Evolutionary conservation across 2,329 filamentous ascomycete species (phyloP).

Genomic region (Coleophoma cylindrospora): DNA sequence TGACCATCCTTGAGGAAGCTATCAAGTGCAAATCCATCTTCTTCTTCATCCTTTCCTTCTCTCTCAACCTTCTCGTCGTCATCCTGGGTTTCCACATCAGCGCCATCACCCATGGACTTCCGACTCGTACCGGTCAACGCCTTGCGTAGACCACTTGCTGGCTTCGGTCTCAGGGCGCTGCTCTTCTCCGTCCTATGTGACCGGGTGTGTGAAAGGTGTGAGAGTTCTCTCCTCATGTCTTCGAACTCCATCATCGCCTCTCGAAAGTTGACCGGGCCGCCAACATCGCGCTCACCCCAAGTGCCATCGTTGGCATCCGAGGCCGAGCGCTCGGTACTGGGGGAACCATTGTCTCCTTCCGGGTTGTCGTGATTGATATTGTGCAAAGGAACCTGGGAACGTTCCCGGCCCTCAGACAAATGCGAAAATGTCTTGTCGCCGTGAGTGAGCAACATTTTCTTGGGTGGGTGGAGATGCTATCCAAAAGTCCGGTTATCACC

Average conservation of each 20-base stretch:
- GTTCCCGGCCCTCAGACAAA: neutral
- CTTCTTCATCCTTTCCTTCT: slow-evolving; percentile 36
- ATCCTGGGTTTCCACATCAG: slow-evolving; percentile 15
- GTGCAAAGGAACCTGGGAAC: neutral
- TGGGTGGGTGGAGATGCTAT: no score
- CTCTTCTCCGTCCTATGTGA: slow-evolving; percentile 11
- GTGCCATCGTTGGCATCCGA: slow-evolving; percentile 35
- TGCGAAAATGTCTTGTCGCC: no score
- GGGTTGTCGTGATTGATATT: neutral
- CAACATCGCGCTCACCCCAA: slow-evolving; percentile 58
- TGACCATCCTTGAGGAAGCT: slow-evolving; percentile 70
- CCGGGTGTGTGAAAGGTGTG: slow-evolving; percentile 40
- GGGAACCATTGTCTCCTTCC: no score
- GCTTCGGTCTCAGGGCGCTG: neutral
- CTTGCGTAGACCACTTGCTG: slow-evolving; percentile 7
- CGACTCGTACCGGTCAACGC: slow-evolving; percentile 7
- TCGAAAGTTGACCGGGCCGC: slow-evolving; percentile 44
- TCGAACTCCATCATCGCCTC: slow-evolving; percentile 56
- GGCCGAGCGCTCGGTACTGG: no score
- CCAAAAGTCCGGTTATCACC: no score
- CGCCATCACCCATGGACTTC: slow-evolving; percentile 17
- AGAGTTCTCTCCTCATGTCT: slow-evolving; percentile 49
- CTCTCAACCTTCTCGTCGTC: slow-evolving; percentile 17
- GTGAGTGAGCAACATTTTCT: no score
- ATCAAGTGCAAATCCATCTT: slow-evolving; percentile 62